Conservation (phyloP, 2,329 filamentous ascomycete species). For the Keithomyces neogunnii region DNA sequence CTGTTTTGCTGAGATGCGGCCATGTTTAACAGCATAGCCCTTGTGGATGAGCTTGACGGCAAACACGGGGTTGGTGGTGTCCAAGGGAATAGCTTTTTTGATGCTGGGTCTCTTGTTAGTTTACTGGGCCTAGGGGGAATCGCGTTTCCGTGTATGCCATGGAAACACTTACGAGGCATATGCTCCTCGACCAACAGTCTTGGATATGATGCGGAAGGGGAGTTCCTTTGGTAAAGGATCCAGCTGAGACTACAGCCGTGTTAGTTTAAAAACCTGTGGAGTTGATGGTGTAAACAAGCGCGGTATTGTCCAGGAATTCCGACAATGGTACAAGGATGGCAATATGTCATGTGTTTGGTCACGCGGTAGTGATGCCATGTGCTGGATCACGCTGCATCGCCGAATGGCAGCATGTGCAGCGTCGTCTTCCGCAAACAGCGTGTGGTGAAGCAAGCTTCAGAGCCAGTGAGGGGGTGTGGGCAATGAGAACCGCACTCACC, state of each 20-base stretch:
- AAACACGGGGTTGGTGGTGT: conserved; percentile 66
- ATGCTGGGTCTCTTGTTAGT: conserved; percentile 47
- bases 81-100: conserved; percentile 79
- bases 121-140: conserved; percentile 1
- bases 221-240: conserved; percentile 78
- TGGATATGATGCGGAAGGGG: conserved; percentile 90
- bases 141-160: conserved; percentile 15
- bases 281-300: too few relatives aligned
- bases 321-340: too few relatives aligned
- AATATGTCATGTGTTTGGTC: too few relatives aligned
- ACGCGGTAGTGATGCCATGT: neutral
- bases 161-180: conserved; percentile 71
- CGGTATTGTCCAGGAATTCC: too few relatives aligned
- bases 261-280: too few relatives aligned
- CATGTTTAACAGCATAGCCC: conserved; percentile 81
- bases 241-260: conserved; percentile 60
- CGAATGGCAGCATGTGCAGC: neutral
- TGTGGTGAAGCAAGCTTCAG: neutral
- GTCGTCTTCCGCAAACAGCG: neutral
- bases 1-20: conserved; percentile 81
- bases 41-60: conserved; percentile 99
- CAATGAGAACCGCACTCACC: neutral
- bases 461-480: neutral
- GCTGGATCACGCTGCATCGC: neutral
- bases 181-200: conserved; percentile 91